phyloP scores from a whole-genome alignment of 805 yeast species.

The Myxozyma vanderwaltii region DNA sequence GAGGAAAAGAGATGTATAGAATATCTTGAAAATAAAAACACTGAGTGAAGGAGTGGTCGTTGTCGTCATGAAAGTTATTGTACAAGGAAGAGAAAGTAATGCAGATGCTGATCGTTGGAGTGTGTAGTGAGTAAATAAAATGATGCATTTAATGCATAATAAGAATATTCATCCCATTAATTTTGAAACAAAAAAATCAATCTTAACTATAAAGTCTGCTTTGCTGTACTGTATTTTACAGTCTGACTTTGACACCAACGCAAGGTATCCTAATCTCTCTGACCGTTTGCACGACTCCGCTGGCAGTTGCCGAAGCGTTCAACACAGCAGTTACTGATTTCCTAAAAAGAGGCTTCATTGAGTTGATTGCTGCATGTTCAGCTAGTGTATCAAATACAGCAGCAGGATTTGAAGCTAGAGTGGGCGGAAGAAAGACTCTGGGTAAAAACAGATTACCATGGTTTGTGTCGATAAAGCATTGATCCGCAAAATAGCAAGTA shows the following conservation, averaged over 20 bases:
- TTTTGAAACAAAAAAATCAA: no score
- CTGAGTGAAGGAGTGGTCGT: no score
- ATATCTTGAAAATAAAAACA: no score
- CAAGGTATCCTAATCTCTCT: constrained; percentile 26
- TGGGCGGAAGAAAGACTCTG: constrained; percentile 25
- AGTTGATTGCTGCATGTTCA: constrained; percentile 20
- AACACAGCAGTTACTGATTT: constrained; percentile 1
- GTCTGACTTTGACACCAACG: constrained; percentile 22
- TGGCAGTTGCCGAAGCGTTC: constrained; percentile 3
- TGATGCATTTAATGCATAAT: no score
- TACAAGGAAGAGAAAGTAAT: no score
- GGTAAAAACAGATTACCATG: constrained; percentile 30
- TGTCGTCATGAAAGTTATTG: not conserved
- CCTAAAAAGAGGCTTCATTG: not conserved
- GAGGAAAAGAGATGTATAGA: no score
- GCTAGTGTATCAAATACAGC: constrained; percentile 26
- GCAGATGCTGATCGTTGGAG: no score
- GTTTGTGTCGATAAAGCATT: constrained; percentile 31
- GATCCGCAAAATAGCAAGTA: constrained; percentile 28
- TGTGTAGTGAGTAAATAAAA: no score
- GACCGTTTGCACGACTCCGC: constrained; percentile 1
- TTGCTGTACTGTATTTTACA: not conserved
- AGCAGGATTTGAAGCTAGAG: constrained; percentile 23
- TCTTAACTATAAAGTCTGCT: not conserved
- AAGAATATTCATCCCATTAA: no score